Conservation (phyloP, 257 asterid species). For the Capsicum chinense region DNA sequence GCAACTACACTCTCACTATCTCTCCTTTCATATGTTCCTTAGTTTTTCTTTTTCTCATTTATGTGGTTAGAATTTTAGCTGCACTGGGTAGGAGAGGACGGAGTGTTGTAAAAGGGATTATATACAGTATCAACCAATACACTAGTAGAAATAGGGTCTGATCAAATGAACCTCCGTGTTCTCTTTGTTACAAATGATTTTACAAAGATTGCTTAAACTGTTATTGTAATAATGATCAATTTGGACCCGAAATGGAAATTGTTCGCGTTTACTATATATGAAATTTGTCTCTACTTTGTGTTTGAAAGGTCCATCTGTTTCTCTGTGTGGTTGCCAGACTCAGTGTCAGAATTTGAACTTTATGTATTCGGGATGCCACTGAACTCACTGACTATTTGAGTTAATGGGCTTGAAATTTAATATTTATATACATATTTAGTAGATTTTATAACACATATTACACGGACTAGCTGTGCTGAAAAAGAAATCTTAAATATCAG, state of each 20-base stretch:
- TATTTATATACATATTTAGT: not conserved
- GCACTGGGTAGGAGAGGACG: not conserved
- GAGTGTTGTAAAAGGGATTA: not conserved
- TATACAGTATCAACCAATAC: conserved; percentile 15
- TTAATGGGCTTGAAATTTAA: not conserved
- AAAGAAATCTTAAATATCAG: not conserved
- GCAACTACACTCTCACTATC: not conserved
- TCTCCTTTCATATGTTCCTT: not conserved
- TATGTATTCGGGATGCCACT: not conserved
- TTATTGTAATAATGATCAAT: not conserved
- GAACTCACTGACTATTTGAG: not conserved
- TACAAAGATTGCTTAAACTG: not conserved
- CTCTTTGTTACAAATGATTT: conserved; percentile 9
- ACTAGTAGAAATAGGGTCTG: not conserved
- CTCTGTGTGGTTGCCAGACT: not conserved
- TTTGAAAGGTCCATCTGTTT: not conserved
- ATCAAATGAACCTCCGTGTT: not conserved
- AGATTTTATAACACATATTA: no score
- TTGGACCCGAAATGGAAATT: not conserved
- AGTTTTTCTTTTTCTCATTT: not conserved
- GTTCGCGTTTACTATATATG: not conserved
- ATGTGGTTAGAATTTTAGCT: not conserved
- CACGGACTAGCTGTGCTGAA: not conserved
- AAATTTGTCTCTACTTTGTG: not conserved
- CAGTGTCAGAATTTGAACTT: not conserved